These are phyloP conservation scores for Cicer yamashitae DNA, from an alignment of 306 rosid species.

Conservation along the genomic window DNA sequence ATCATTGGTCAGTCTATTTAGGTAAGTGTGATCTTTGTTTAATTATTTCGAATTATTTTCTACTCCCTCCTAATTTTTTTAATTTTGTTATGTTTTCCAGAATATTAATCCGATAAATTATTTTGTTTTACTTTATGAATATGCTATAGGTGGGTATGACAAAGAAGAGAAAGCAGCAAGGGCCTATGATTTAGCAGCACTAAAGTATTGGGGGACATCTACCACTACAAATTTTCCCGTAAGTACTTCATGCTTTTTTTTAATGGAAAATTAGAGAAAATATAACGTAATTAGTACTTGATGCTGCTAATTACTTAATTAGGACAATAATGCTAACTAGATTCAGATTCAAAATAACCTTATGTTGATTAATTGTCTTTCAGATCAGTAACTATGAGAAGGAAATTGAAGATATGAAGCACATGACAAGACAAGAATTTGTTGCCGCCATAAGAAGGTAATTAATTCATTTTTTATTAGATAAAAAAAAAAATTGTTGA, in stretches of 20 bases:
- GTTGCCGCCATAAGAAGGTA: slow-evolving; percentile 96
- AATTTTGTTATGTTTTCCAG: background rate
- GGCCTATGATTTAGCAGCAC: slow-evolving; percentile 91
- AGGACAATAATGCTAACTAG: background rate
- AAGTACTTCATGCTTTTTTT: background rate
- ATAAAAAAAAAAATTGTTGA: no score
- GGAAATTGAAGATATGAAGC: slow-evolving; percentile 96
- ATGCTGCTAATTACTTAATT: background rate
- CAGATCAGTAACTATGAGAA: slow-evolving; percentile 94
- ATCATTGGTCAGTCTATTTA: slow-evolving; percentile 66
- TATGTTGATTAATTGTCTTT: background rate
- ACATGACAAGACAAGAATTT: slow-evolving; percentile 98
- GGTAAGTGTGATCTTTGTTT: slow-evolving; percentile 50
- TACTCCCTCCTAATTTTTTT: background rate
- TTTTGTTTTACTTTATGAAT: background rate
- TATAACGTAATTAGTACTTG: background rate
- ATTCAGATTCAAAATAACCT: background rate
- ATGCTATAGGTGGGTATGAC: slow-evolving; percentile 77
- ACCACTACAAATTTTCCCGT: slow-evolving; percentile 91
- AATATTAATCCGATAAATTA: background rate
- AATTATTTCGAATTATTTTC: background rate
- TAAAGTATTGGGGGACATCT: slow-evolving; percentile 91
- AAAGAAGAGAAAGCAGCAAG: slow-evolving; percentile 96
- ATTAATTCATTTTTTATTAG: background rate
- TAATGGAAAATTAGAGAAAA: no score